Conservation (phyloP, 805 yeast species). For the Candida morakotiae region DNA sequence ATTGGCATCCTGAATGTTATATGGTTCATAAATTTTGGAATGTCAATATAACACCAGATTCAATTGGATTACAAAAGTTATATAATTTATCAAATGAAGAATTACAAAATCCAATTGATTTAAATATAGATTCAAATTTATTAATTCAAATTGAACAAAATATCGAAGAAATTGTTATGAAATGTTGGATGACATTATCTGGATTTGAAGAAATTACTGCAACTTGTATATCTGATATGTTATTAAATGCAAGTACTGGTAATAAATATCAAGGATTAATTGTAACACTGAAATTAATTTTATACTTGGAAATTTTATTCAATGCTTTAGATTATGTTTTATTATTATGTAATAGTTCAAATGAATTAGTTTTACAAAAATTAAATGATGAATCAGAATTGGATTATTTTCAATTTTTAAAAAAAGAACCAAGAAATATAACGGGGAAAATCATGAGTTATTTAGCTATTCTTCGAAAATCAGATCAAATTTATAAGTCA, state of each 20-base stretch:
- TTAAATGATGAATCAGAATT: constrained; percentile 8
- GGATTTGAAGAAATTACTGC: constrained; percentile 91
- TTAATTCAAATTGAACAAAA: constrained; percentile 57
- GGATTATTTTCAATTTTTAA: constrained; percentile 32
- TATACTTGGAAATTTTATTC: constrained; percentile 73
- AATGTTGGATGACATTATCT: constrained; percentile 83
- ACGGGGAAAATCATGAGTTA: constrained; percentile 89
- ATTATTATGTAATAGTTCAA: constrained; percentile 14
- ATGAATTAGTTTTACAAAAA: constrained; percentile 1
- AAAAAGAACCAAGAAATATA: constrained; percentile 74
- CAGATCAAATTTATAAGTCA: constrained; percentile 31
- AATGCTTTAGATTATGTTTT: constrained; percentile 60
- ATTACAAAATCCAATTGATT: constrained; percentile 4
- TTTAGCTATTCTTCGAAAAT: constrained; percentile 74
- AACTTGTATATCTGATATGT: constrained; percentile 84
- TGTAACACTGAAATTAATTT: constrained; percentile 67
- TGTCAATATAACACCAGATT: constrained; percentile 64
- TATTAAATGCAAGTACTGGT: constrained; percentile 74
- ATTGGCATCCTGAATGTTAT: constrained; percentile 99
- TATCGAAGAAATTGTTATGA: constrained; percentile 54
- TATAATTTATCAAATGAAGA: constrained; percentile 11
- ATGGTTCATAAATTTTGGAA: constrained; percentile 98
- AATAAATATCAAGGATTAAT: constrained; percentile 63
- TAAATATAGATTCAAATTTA: constrained; percentile 21
- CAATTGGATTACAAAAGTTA: constrained; percentile 42